Conservation (phyloP, 1,284 basidiomycete genomes). For the Leccinum subspadiceum region DNA sequence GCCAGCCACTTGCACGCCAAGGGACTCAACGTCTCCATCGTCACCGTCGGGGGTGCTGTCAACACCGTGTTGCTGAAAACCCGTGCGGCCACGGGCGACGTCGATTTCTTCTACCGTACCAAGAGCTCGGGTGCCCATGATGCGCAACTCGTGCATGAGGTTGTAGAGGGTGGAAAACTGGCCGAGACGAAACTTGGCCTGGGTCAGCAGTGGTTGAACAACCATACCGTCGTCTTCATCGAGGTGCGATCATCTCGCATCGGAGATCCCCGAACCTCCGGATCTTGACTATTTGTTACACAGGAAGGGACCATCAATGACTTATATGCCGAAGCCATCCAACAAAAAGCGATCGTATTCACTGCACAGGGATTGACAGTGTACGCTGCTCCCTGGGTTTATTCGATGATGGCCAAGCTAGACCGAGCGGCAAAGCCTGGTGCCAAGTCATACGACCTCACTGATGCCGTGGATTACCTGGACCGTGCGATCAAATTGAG, state of each 20-base stretch:
- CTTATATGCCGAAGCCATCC: slow-evolving; percentile 5
- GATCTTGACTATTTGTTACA: background rate
- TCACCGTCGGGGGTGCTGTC: slow-evolving; percentile 12
- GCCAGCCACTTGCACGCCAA: slow-evolving; percentile 5
- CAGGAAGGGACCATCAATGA: slow-evolving; percentile 4
- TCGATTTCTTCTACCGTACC: slow-evolving; percentile 16
- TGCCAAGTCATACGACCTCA: slow-evolving; percentile 9
- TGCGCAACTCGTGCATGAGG: background rate
- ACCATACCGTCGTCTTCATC: slow-evolving; percentile 10
- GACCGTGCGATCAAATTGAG: background rate
- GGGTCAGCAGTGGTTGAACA: slow-evolving; percentile 13
- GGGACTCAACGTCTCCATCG: slow-evolving; percentile 4
- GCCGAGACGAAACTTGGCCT: slow-evolving; percentile 3
- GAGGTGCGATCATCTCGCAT: background rate
- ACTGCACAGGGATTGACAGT: slow-evolving; percentile 9
- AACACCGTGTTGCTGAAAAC: slow-evolving; percentile 9
- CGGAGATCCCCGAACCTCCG: background rate
- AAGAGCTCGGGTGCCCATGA: background rate
- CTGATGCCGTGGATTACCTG: slow-evolving; percentile 10
- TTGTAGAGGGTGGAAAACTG: slow-evolving; percentile 1
- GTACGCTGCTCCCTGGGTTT: slow-evolving; percentile 13
- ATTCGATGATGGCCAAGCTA: slow-evolving; percentile 12
- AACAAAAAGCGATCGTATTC: slow-evolving; percentile 8
- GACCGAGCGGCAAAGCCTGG: slow-evolving; percentile 9
- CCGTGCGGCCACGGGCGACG: slow-evolving; percentile 12